These are phyloP conservation scores for Leishmania martiniquensis DNA, from an alignment of 208 protist genomes.

Conservation along the genomic window DNA sequence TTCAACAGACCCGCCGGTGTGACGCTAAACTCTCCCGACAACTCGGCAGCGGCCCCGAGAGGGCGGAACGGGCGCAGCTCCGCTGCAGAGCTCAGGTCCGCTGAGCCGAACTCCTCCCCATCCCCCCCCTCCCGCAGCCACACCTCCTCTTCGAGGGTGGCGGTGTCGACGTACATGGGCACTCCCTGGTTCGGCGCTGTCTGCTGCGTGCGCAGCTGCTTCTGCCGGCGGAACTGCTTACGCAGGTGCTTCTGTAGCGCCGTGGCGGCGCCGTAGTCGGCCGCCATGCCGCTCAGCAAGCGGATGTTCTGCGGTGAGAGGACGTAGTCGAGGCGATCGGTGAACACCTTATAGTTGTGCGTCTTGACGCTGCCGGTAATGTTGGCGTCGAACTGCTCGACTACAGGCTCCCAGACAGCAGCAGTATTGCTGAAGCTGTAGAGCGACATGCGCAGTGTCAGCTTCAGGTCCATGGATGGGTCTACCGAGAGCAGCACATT, in stretches of 20 bases:
- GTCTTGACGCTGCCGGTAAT: conserved; percentile 56
- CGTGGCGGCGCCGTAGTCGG: conserved; percentile 55
- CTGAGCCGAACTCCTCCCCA: conserved; percentile 17
- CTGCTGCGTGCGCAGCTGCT: conserved; percentile 32
- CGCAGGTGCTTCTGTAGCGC: conserved; percentile 61
- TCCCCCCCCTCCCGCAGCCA: conserved; percentile 17
- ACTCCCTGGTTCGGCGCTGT: conserved; percentile 30
- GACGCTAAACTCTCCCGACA: conserved; percentile 4
- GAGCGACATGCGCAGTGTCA: conserved; percentile 51
- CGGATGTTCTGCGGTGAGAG: conserved; percentile 76
- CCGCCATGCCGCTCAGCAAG: conserved; percentile 46
- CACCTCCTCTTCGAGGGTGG: conserved; percentile 23
- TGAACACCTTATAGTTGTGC: conserved; percentile 57
- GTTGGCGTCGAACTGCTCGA: conserved; percentile 64
- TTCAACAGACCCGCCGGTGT: conserved; percentile 20
- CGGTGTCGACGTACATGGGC: conserved; percentile 40
- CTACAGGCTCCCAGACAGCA: conserved; percentile 83
- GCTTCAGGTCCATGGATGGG: conserved; percentile 53
- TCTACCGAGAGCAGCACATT: conserved; percentile 47
- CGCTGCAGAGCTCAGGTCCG: background rate
- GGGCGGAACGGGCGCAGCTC: conserved; percentile 15
- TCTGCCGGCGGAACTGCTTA: conserved; percentile 51
- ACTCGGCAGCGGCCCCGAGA: conserved; percentile 10
- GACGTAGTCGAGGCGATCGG: conserved; percentile 75
- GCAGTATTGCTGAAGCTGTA: conserved; percentile 76